Conservation (phyloP, 148 eudicot genomes). For the Chenopodium berlandieri region DNA sequence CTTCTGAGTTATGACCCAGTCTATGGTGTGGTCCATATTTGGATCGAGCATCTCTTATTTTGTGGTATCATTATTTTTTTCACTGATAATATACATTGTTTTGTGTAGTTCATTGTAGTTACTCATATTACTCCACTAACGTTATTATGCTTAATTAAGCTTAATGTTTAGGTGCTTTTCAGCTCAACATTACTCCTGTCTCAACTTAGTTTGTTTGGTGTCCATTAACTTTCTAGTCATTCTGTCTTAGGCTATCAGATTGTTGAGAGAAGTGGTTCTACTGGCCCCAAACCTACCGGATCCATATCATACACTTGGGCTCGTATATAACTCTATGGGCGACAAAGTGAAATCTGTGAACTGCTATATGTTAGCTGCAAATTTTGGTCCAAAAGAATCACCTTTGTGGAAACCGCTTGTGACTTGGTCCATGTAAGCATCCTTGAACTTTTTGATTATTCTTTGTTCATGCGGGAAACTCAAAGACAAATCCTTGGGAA, state of each 20-base stretch:
- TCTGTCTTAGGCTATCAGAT: slow-evolving; percentile 54
- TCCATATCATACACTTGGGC: slow-evolving; percentile 79
- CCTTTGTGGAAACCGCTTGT: slow-evolving; percentile 74
- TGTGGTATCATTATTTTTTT: neutral
- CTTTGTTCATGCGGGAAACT: neutral
- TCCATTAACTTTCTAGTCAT: neutral
- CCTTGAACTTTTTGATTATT: slow-evolving; percentile 1
- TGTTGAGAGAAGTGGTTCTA: slow-evolving; percentile 65
- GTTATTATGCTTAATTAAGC: neutral
- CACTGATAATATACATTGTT: neutral
- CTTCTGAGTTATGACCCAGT: neutral
- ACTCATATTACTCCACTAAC: neutral
- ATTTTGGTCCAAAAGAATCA: slow-evolving; percentile 65
- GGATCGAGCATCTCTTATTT: neutral
- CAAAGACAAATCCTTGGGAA: neutral
- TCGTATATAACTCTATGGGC: slow-evolving; percentile 50
- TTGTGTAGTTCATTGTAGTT: neutral
- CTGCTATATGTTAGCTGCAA: slow-evolving; percentile 79
- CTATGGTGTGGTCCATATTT: neutral
- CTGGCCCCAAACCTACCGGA: slow-evolving; percentile 74
- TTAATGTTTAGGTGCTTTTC: neutral
- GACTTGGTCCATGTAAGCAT: slow-evolving; percentile 66
- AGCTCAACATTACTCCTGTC: neutral
- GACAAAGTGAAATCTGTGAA: slow-evolving; percentile 58
- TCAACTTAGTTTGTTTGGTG: neutral